These are phyloP conservation scores for Fusarium oligoseptatum DNA, from an alignment of 2,329 filamentous ascomycete species.

Conservation along the genomic window DNA sequence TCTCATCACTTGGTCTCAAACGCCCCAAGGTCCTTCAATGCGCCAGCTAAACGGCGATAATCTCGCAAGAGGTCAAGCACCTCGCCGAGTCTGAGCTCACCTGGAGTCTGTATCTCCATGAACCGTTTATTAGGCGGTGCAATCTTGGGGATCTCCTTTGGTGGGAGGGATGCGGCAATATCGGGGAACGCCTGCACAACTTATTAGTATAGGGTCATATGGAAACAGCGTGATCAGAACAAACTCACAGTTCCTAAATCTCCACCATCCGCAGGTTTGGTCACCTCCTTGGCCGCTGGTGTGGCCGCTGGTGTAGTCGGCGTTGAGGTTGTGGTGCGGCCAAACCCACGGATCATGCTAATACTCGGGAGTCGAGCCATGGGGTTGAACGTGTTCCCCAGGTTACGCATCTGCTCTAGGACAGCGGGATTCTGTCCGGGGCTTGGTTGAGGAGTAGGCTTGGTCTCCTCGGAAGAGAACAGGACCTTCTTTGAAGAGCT, in stretches of 20 bases:
- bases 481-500: slow-evolving; percentile 71
- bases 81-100: slow-evolving; percentile 79
- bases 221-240: background rate
- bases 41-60: slow-evolving; percentile 78
- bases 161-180: slow-evolving; percentile 66
- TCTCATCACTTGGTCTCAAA: slow-evolving; percentile 62
- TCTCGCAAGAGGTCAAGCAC: slow-evolving; percentile 79
- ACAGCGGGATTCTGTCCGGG: slow-evolving; percentile 65
- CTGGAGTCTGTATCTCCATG: slow-evolving; percentile 77
- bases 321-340: slow-evolving; percentile 63
- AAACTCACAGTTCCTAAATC: slow-evolving; percentile 69
- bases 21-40: slow-evolving; percentile 72
- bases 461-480: slow-evolving; percentile 59
- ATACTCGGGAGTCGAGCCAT: slow-evolving; percentile 83
- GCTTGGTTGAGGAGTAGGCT: slow-evolving; percentile 29
- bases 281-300: slow-evolving; percentile 56
- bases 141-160: slow-evolving; percentile 68
- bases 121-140: slow-evolving; percentile 79
- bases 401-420: slow-evolving; percentile 84
- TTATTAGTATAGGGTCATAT: slow-evolving; percentile 5
- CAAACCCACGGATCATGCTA: slow-evolving; percentile 81
- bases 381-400: slow-evolving; percentile 86
- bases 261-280: slow-evolving; percentile 62
- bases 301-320: slow-evolving; percentile 50
- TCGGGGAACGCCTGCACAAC: slow-evolving; percentile 69